Conservation (phyloP, 2,329 filamentous ascomycete species). For the Penicillium sp. region DNA sequence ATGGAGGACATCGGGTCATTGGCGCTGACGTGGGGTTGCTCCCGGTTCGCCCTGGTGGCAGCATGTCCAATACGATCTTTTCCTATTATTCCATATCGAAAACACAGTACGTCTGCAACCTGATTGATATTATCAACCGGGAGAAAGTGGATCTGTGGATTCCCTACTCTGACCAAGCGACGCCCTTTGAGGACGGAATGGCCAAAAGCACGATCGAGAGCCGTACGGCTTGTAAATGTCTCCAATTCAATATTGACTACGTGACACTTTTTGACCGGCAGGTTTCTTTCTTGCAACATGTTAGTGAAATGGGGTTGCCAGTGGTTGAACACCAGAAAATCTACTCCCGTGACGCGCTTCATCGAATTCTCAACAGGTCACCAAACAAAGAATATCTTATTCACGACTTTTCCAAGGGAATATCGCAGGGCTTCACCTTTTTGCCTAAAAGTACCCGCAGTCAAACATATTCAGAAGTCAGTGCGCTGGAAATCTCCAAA, state of each 20-base stretch:
- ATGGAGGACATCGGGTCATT: constrained; percentile 64
- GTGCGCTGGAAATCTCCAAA: constrained; percentile 52
- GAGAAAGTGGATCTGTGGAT: constrained; percentile 70
- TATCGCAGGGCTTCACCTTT: constrained; percentile 57
- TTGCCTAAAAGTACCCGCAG: constrained; percentile 54
- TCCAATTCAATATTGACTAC: constrained; percentile 59
- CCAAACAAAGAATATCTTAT: constrained; percentile 57
- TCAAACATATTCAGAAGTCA: constrained; percentile 55
- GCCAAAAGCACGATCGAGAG: constrained; percentile 60
- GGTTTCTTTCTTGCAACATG: constrained; percentile 60
- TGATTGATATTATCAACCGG: constrained; percentile 56
- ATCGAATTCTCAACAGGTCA: constrained; percentile 48
- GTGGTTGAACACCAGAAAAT: constrained; percentile 54
- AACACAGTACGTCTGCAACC: constrained; percentile 52
- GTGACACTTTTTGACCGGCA: constrained; percentile 62
- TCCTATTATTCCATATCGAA: constrained; percentile 52
- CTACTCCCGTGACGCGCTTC: constrained; percentile 49
- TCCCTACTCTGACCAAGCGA: constrained; percentile 65
- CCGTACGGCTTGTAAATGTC: constrained; percentile 55
- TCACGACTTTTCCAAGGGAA: constrained; percentile 54
- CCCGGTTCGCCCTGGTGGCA: constrained; percentile 49
- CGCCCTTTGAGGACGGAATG: constrained; percentile 62
- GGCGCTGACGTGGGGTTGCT: constrained; percentile 61
- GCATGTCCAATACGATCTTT: constrained; percentile 55
- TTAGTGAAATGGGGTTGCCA: constrained; percentile 51